Conservation (phyloP, 129 eudicot species). For the Flaveria bidentis region DNA sequence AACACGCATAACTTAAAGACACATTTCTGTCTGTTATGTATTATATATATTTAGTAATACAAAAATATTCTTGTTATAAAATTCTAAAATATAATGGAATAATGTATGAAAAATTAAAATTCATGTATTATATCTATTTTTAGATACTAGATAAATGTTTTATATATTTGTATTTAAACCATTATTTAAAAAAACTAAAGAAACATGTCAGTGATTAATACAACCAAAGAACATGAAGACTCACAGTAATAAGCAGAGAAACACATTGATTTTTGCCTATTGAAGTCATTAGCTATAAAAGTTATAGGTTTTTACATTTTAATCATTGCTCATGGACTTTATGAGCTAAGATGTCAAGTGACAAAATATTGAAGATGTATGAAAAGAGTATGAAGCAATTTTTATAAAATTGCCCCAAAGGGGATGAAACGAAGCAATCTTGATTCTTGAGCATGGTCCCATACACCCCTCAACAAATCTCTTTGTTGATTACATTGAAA, state of each 20-base stretch:
- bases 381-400: background rate
- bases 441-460: constrained; percentile 30
- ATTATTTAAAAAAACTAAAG: background rate
- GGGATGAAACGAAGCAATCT: constrained; percentile 33
- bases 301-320: background rate
- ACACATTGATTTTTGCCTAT: background rate
- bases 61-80: background rate
- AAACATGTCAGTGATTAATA: background rate
- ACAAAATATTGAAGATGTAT: background rate
- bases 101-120: background rate
- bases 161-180: background rate
- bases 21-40: background rate
- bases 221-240: background rate
- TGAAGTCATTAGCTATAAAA: background rate
- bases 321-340: background rate
- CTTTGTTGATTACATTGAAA: constrained; percentile 42
- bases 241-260: background rate
- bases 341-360: constrained; percentile 4
- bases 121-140: background rate
- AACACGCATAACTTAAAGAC: too few species aligned
- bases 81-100: background rate
- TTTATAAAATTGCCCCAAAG: constrained; percentile 17
- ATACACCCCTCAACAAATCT: constrained; percentile 35
- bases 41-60: too few species aligned
- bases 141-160: background rate